phyloP scores from a whole-genome alignment of 2,329 filamentous ascomycete genomes.

The Colletotrichum ledebouriae region DNA sequence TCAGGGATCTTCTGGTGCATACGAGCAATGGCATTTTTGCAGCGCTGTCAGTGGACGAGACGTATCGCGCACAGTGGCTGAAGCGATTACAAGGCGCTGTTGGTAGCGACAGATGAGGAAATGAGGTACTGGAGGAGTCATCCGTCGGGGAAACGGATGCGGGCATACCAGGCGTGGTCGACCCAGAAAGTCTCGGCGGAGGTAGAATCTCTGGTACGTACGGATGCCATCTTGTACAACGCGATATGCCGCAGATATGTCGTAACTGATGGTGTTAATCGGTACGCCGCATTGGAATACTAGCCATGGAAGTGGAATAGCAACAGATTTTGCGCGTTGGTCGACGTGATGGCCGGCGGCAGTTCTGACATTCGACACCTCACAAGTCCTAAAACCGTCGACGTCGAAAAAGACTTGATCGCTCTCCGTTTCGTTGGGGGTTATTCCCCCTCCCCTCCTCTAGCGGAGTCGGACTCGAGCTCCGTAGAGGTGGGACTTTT shows the following conservation, averaged over 20 bases:
- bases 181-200: conserved; percentile 2
- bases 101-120: background rate
- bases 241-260: conserved; percentile 21
- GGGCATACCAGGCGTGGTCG: background rate
- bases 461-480: conserved; percentile 6
- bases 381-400: background rate
- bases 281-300: background rate
- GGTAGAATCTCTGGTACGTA: conserved; percentile 20
- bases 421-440: background rate
- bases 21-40: background rate
- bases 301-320: background rate
- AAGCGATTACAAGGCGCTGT: background rate
- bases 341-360: background rate
- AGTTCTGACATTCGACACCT: conserved; percentile 6
- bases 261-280: conserved; percentile 16
- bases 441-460: conserved; percentile 19
- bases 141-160: background rate
- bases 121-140: background rate
- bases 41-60: background rate
- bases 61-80: conserved; percentile 3
- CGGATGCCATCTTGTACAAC: conserved; percentile 32
- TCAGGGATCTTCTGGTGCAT: background rate
- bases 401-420: conserved; percentile 39
- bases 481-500: conserved; percentile 13
- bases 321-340: background rate